Percentiles rank a stretch among this genome's conserved stretches.
phyloP scores from a whole-genome alignment of 2,329 filamentous ascomycete species.

The Penicillium sp. region DNA sequence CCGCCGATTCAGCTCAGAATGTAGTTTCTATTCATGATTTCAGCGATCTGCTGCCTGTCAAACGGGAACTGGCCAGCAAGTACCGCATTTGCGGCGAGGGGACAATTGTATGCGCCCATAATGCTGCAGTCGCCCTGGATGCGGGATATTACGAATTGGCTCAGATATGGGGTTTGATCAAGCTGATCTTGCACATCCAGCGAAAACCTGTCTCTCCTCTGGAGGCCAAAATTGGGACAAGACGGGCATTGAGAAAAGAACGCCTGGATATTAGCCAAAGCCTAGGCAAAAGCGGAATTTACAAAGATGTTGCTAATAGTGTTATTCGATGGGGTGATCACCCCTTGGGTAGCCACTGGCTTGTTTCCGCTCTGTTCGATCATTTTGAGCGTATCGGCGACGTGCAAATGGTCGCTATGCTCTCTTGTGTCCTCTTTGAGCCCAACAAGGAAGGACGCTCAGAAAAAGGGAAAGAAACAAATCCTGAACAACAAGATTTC shows the following conservation, averaged over 20 bases:
- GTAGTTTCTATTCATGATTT: constrained; percentile 73
- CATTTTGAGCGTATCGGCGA: constrained; percentile 63
- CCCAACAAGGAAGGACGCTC: constrained; percentile 44
- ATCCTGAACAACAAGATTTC: constrained; percentile 46
- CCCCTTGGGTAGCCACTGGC: constrained; percentile 56
- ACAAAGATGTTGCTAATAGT: constrained; percentile 41
- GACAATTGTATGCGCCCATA: constrained; percentile 78
- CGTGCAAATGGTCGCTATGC: constrained; percentile 65
- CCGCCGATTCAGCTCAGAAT: constrained; percentile 58
- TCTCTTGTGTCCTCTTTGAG: constrained; percentile 60
- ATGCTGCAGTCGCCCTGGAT: constrained; percentile 73
- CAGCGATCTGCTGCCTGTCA: constrained; percentile 72
- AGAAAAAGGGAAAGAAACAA: constrained; percentile 31
- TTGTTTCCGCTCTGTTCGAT: constrained; percentile 58
- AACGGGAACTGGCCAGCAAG: constrained; percentile 70
- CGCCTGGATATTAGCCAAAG: constrained; percentile 54
- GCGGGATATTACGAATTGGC: constrained; percentile 71
- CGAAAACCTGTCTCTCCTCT: constrained; percentile 67
- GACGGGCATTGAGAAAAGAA: constrained; percentile 40
- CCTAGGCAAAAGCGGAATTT: constrained; percentile 27
- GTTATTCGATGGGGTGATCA: constrained; percentile 59
- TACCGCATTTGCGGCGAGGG: constrained; percentile 85
- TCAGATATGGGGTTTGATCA: constrained; percentile 80
- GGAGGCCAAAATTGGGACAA: constrained; percentile 60
- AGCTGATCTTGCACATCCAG: constrained; percentile 73